Base-by-base conservation (phyloP, 2,329 filamentous ascomycete species). In the Trichoderma pleuroti region DNA sequence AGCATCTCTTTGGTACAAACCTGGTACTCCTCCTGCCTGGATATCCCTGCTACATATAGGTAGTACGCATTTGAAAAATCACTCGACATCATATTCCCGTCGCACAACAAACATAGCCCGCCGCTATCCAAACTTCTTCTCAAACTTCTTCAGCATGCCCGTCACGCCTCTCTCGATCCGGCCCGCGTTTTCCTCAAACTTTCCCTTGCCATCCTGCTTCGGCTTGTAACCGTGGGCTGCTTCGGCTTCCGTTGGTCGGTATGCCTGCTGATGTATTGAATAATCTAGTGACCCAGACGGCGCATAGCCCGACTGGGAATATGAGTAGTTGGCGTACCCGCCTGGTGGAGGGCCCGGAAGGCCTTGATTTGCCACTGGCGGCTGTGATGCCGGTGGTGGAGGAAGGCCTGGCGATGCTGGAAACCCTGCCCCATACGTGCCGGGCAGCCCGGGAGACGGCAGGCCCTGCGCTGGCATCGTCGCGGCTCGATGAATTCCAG, bases 91-190 rank as follows among this genome's bases (percentile, higher is more conserved):
- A 32, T 32, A 18, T 34, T 16, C 30, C 21, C 52, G 10, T 32
- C 46, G 8, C 46, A 39, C 30, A n/a, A 39, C 30, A n/a, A 14
- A 46, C 36, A 6, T 12, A 36, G 5, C 12, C 34, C 30, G 18
- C 18, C 60, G 64, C 79, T 75, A 89, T 0, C 85, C 86, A 81
- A 91, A 90, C 78, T 89, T 92, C 88, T 92, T 93, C 82, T 94
- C 92, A 80, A 94, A 86, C 82, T 90, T 93, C 86, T 91, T 93
- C 74, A 94, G 80, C 84, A 93, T 90, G 8, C 90, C 88, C 32
- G 88, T 87, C 5, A 93, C 87, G 1, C 91, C 90, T 78, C 89
- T 89, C 81, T 94, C 92, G 39, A 93, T 75, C 75, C 87, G 85
- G 32, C 88, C 89, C 0, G 91, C 88, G 72, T 88, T 86, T 78